phyloP scores from a whole-genome alignment of 1,139 yeast species.

The Yamadazyma mexicana region DNA sequence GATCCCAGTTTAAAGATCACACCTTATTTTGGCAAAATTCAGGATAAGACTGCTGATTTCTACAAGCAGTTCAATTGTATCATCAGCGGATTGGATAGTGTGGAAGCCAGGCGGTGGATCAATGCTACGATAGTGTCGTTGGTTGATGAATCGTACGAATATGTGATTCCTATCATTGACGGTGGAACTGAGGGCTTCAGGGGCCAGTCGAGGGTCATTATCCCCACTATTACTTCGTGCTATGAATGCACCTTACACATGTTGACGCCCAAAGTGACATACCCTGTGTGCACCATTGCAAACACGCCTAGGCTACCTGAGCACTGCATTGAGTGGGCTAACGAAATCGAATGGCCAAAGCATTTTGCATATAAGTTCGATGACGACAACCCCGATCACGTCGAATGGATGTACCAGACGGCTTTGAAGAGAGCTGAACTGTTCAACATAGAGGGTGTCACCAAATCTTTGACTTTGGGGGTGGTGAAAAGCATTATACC shows the following conservation, averaged over 20 bases:
- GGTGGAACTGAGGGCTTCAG: constrained; percentile 96
- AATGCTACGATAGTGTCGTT: constrained; percentile 70
- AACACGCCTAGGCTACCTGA: constrained; percentile 92
- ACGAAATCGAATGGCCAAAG: constrained; percentile 73
- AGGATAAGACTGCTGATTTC: constrained; percentile 65
- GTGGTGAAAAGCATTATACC: constrained; percentile 93
- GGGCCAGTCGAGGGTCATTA: constrained; percentile 86
- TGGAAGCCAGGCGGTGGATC: constrained; percentile 91
- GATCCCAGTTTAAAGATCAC: constrained; percentile 48
- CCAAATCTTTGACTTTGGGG: constrained; percentile 72
- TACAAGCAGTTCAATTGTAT: constrained; percentile 71
- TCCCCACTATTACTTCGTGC: constrained; percentile 85
- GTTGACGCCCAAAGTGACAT: constrained; percentile 67
- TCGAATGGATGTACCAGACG: constrained; percentile 60
- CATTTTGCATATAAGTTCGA: constrained; percentile 53
- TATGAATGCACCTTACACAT: constrained; percentile 89
- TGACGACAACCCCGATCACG: constrained; percentile 68
- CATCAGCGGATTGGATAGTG: constrained; percentile 85
- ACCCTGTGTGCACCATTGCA: constrained; percentile 93
- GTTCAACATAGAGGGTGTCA: constrained; percentile 73
- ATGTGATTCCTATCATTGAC: constrained; percentile 79
- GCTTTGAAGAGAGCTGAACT: constrained; percentile 61
- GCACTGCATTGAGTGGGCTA: constrained; percentile 93
- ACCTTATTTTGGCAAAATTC: constrained; percentile 66
- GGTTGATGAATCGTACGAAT: constrained; percentile 51